Base-by-base conservation (phyloP, 2,329 filamentous ascomycete species). In the Fusarium guadeloupense region DNA sequence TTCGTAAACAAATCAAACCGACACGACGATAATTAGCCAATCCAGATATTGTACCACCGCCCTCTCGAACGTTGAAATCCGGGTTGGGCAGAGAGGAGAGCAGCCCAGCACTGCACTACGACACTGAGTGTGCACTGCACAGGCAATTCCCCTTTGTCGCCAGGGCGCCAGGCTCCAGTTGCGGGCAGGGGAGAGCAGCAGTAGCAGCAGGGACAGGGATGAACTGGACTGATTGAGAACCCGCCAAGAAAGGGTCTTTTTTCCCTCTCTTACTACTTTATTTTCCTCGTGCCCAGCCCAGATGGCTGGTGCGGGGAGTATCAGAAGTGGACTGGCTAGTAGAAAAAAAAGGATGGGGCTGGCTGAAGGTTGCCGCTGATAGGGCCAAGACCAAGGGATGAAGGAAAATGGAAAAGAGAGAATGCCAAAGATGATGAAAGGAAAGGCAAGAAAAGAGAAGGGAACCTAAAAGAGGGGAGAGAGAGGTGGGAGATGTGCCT, bases 121-220 rank as follows among this genome's bases (percentile, higher is more conserved):
- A 19, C 33, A 35, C 43, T 53, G 28, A 19, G 50, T 28, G n/a
- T 40, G 45, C 21, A 58, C 33, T 52, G 54, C 53, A 58, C 54
- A 58, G 39, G 53, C 54, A 28, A 34, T 54, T 64, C 64, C 52
- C 54, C 66, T 69, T 69, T 69, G 63, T 67, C 63, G 58, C 50
- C 62, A 66, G 62, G 63, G 57, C 60, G 56, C 60, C 43, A 53
- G 63, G 64, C 64, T 62, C 66, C 64, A 62, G 59, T 61, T 51
- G 48, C 38, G 45, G 52, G 58, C 61, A 67, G 66, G 66, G 66
- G 60, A 53, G 43, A 21, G 47, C 39, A 56, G 39, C 43, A 42
- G 34, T 54, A 60, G 57, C n/a, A 31, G 39, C 21, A 44, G 54
- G 54, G 42, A 44, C 64, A 69, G 51, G 62, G 67, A 64, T 59